Conservation (phyloP, 352 stramenopile species). For the Phytophthora sojae region DNA sequence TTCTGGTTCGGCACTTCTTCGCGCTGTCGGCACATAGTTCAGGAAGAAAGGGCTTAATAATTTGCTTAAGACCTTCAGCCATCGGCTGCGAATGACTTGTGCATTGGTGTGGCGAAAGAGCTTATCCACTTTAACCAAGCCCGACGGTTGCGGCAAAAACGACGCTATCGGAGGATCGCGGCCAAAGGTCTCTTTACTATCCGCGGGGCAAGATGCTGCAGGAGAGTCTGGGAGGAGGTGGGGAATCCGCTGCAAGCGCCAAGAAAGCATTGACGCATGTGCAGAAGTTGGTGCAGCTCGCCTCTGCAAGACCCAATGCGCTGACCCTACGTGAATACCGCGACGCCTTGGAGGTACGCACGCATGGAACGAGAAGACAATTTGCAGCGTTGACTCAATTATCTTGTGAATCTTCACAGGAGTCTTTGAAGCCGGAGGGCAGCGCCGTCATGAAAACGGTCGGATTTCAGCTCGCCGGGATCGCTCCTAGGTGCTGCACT, state of each 20-base stretch:
- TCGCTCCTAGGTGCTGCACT: constrained; percentile 63
- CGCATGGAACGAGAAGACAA: background rate
- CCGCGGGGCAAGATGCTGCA: constrained; percentile 48
- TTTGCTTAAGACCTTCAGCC: background rate
- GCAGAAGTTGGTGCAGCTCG: constrained; percentile 70
- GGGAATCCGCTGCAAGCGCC: constrained; percentile 50
- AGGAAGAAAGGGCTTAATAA: background rate
- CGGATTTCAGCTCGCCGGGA: constrained; percentile 70
- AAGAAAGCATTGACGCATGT: constrained; percentile 66
- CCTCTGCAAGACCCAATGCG: constrained; percentile 56
- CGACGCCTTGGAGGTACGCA: constrained; percentile 66
- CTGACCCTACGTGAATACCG: constrained; percentile 69
- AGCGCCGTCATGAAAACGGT: constrained; percentile 68
- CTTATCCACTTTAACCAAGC: no score
- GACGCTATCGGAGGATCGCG: background rate
- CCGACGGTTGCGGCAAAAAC: background rate
- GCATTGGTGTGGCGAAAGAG: no score
- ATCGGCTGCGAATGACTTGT: no score
- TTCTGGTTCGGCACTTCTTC: background rate
- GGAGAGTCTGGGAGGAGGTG: constrained; percentile 47
- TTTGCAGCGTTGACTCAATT: background rate
- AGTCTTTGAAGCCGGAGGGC: constrained; percentile 76
- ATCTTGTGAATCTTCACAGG: constrained; percentile 30
- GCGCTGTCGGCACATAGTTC: background rate
- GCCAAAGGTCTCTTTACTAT: background rate